Base-by-base conservation (phyloP, 306 rosid genomes). In the Acacia acuminata region DNA sequence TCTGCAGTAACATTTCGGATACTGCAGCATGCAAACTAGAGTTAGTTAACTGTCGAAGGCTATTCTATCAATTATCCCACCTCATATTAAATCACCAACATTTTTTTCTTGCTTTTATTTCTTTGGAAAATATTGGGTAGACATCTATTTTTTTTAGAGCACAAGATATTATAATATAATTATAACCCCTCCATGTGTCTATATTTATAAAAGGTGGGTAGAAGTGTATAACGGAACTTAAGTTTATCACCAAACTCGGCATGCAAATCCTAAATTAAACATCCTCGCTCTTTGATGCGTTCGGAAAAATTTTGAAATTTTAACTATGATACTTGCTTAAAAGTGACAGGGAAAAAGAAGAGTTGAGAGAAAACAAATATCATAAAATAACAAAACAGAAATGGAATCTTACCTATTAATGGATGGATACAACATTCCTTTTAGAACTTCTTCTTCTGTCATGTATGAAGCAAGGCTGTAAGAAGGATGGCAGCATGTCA, bases 381-480 rank as follows among this genome's bases (percentile, higher is more conserved):
- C 64, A 75, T 34, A 43, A 25, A 44, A 32, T 70, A 74, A 53
- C 34, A 66, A 58, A 61, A 79, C 63, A 50, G 55, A 65, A 64
- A 76, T 25, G 76, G 80, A 88, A 77, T 68, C 30, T 75, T 92
- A 95, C 98, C 95, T 43, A 71, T 87, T 76, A 80, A 92, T 88
- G 67, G 94, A 95, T 69, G 98, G 98, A 87, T 90, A 95, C 88
- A 95, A 86, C 73, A 89, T 88, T 68, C 98, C 98, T 61, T 87
- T 87, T 34, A 78, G 88, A 83, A 88, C 75, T 61, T 95, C 98
- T 82, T 90, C 98, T 40, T 92, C 96, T 19, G 92, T 90, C 91
- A 95, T 95, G 84, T 95, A 95, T 56, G 98, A 88, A 82, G 98
- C 98, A 81, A 95, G 98, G 89, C 98, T 95, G 94, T 53, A 79